Percentiles rank a stretch among this genome's conserved stretches.
Evolutionary conservation across 1,139 yeast species (phyloP).

Genomic region (Pichia kudriavzevii): DNA sequence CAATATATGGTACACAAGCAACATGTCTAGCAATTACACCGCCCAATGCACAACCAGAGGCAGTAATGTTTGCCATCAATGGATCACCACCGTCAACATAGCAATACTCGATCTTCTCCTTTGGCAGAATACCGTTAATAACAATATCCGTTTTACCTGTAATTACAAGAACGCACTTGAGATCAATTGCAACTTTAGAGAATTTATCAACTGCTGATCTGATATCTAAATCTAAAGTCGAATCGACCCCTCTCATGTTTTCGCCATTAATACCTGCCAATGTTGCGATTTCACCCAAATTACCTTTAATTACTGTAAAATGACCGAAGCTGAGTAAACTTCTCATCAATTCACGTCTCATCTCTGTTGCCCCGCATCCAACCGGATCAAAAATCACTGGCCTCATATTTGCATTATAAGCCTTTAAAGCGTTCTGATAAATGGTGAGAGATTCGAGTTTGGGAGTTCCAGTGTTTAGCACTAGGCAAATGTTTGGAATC

Average conservation of each 20-base stretch:
- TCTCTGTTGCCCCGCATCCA: conserved; percentile 75
- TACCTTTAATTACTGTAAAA: conserved; percentile 74
- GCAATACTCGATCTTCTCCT: conserved; percentile 23
- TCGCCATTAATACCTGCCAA: conserved; percentile 32
- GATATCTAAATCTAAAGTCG: conserved; percentile 31
- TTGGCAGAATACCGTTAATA: conserved; percentile 33
- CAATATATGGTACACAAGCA: conserved; percentile 37
- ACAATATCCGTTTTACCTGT: conserved; percentile 52
- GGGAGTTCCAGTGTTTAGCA: conserved; percentile 77
- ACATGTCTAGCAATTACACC: conserved; percentile 59
- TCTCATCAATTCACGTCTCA: conserved; percentile 44
- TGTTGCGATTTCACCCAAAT: conserved; percentile 69
- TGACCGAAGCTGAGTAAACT: conserved; percentile 50
- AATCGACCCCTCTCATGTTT: conserved; percentile 83
- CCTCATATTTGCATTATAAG: conserved; percentile 49
- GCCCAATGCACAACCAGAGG: conserved; percentile 83
- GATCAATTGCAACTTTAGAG: conserved; percentile 44
- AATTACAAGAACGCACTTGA: conserved; percentile 60
- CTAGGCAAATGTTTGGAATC: conserved; percentile 46
- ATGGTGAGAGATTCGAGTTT: conserved; percentile 36
- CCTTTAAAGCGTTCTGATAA: conserved; percentile 45
- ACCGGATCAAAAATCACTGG: conserved; percentile 86
- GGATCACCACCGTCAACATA: conserved; percentile 53
- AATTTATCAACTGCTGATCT: conserved; percentile 34
- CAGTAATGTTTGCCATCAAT: conserved; percentile 72